These are phyloP conservation scores for Exophiala mesophila DNA, from an alignment of 2,329 filamentous ascomycete genomes.

Conservation along the genomic window DNA sequence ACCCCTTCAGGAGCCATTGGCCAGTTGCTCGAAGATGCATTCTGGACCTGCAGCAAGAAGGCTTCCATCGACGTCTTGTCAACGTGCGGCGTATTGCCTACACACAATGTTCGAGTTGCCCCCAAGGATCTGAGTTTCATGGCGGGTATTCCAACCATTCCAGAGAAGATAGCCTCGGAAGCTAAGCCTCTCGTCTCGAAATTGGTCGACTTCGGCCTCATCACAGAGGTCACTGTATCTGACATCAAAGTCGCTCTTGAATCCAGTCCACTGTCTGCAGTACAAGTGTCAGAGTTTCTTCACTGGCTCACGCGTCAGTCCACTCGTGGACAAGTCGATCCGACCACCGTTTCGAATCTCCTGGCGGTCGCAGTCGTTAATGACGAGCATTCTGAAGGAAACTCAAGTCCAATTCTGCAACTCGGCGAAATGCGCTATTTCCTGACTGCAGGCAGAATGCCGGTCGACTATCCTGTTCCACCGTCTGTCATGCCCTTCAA, in stretches of 20 bases:
- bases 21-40: slow-evolving; percentile 85
- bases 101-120: slow-evolving; percentile 72
- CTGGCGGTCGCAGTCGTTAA: slow-evolving; percentile 64
- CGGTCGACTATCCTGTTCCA: slow-evolving; percentile 74
- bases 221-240: slow-evolving; percentile 79
- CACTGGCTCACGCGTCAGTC: slow-evolving; percentile 75
- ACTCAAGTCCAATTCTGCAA: slow-evolving; percentile 67
- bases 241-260: slow-evolving; percentile 83
- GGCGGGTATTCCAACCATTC: slow-evolving; percentile 79
- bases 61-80: slow-evolving; percentile 84
- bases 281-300: slow-evolving; percentile 77
- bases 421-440: slow-evolving; percentile 71
- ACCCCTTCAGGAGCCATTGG: slow-evolving; percentile 82
- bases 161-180: slow-evolving; percentile 65
- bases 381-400: slow-evolving; percentile 53
- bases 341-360: slow-evolving; percentile 60
- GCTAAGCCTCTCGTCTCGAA: slow-evolving; percentile 70
- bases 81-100: slow-evolving; percentile 79
- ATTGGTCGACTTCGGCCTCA: slow-evolving; percentile 74
- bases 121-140: slow-evolving; percentile 71
- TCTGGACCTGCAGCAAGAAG: slow-evolving; percentile 85
- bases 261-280: slow-evolving; percentile 70
- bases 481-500: slow-evolving; percentile 76
- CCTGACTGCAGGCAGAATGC: slow-evolving; percentile 71
- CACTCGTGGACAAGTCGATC: slow-evolving; percentile 66